Evolutionary conservation across 2,329 filamentous ascomycete genomes (phyloP), one percentile per base, ranked within the genome.

Genomic region (Aspergillus novofumigatus): DNA sequence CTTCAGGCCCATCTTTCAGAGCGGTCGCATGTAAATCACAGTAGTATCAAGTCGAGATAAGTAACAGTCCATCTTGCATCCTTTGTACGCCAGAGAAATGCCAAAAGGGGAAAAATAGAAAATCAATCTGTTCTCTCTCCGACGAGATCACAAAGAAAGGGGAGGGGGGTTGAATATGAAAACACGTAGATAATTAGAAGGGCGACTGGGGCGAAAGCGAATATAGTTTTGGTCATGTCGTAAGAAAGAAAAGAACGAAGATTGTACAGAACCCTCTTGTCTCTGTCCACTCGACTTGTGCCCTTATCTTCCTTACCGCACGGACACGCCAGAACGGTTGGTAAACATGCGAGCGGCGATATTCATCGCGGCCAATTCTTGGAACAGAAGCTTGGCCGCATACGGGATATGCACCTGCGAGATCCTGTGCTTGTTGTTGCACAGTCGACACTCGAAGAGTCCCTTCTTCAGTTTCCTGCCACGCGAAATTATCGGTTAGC

Each of bases 351-450:
- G 88, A 32, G 93, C 89, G 10, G 94, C 93, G 75, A 99, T 97
- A 76, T 97, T 97, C 94, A 99, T 99, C 51, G 92, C 88, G 72
- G 92, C 91, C 65, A 99, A 80, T 80, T 99, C 94, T 80, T 99
- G 94, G 87, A 99, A 99, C 52, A 99, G 85, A 51, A 99, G 83
- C 80, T 99, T 99, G 59, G 94, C 94, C 2, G 94, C 94, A 72
- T 99, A 99, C 0, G 94, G 94, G 63, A 99, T 96, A 74, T 97
- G 91, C 56, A 99, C 89, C 76, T 99, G 94, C 4, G 93, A 94
- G 74, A 99, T 97, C 80, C 91, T 92, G 62, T 93, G 97, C 84
- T 97, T 97, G 83, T 99, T 99, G 81, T 95, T 94, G 84, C 94
- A 99, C 35, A 94, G 91, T 55, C 94, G 86, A 77, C 94, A 99